Percentiles rank a stretch among this genome's conserved stretches.
Evolutionary conservation across 305 asterid species (phyloP).

Genomic region (Fraxinus velutina): DNA sequence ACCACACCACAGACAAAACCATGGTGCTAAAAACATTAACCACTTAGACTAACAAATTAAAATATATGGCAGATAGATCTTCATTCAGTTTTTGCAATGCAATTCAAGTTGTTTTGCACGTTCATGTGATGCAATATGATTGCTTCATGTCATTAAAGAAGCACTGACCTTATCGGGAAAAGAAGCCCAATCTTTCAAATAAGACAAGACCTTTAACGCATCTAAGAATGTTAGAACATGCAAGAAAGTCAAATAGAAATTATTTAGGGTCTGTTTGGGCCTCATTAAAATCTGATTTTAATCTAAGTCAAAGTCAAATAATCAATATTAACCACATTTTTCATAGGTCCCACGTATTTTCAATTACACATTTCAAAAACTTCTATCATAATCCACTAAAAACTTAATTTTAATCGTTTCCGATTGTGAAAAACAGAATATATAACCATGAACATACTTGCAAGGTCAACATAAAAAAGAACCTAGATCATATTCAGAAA

Average conservation of each 20-base stretch:
- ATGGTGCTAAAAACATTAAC: neutral
- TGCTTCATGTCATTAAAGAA: neutral
- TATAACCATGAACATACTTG: neutral
- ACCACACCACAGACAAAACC: neutral
- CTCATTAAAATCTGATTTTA: too few relatives aligned
- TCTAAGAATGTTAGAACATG: too few relatives aligned
- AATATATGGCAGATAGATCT: neutral
- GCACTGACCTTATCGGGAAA: conserved; percentile 71
- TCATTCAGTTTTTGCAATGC: neutral
- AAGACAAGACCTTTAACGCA: conserved; percentile 62
- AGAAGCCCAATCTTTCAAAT: conserved; percentile 68
- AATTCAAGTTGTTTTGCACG: neutral
- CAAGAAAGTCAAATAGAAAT: too few relatives aligned
- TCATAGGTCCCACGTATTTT: too few relatives aligned
- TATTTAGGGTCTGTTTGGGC: too few relatives aligned
- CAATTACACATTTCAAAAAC: too few relatives aligned
- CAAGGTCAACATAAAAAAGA: neutral
- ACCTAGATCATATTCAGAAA: neutral
- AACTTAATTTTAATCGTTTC: too few relatives aligned
- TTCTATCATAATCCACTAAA: too few relatives aligned
- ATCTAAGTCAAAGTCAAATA: too few relatives aligned
- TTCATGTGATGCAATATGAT: neutral
- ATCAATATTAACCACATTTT: too few relatives aligned
- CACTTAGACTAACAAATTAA: too few relatives aligned
- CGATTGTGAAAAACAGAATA: too few relatives aligned